Evolutionary conservation across 225 moss, liverwort and hornwort genomes (phyloP).

Genomic region (Straminergon stramineum): DNA sequence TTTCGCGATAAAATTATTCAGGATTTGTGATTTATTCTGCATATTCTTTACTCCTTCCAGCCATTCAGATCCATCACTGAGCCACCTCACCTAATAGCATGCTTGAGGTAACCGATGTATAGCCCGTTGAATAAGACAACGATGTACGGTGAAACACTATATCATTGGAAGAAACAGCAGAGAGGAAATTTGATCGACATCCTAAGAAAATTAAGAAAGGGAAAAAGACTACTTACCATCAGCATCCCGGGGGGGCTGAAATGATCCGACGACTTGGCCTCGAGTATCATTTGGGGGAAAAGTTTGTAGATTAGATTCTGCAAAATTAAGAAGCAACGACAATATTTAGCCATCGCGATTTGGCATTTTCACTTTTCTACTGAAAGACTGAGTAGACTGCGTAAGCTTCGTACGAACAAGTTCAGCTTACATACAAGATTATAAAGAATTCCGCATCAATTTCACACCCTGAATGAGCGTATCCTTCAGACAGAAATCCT

Average conservation of each 20-base stretch:
- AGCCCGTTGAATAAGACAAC: neutral
- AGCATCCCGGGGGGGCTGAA: conserved; percentile 88
- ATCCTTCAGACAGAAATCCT: neutral
- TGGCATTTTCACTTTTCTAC: neutral
- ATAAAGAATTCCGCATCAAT: neutral
- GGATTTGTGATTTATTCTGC: neutral
- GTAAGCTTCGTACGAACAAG: neutral
- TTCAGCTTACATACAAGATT: neutral
- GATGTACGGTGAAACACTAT: neutral
- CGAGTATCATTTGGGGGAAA: conserved; percentile 87
- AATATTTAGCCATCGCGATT: neutral
- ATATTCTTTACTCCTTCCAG: conserved; percentile 7
- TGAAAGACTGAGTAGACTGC: neutral
- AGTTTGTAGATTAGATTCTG: conserved; percentile 95
- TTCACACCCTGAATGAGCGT: neutral
- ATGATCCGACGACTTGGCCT: conserved; percentile 65
- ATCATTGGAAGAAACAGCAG: neutral
- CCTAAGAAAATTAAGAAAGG: neutral
- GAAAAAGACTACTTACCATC: conserved; percentile 46
- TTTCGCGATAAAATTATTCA: neutral
- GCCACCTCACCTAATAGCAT: conserved; percentile 5
- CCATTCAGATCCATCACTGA: neutral
- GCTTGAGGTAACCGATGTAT: neutral
- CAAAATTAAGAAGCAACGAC: neutral
- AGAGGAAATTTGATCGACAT: neutral